Evolutionary conservation across 331 rosid species (phyloP), one percentile per base, ranked within the genome.

Genomic region (Arachis monticola): DNA sequence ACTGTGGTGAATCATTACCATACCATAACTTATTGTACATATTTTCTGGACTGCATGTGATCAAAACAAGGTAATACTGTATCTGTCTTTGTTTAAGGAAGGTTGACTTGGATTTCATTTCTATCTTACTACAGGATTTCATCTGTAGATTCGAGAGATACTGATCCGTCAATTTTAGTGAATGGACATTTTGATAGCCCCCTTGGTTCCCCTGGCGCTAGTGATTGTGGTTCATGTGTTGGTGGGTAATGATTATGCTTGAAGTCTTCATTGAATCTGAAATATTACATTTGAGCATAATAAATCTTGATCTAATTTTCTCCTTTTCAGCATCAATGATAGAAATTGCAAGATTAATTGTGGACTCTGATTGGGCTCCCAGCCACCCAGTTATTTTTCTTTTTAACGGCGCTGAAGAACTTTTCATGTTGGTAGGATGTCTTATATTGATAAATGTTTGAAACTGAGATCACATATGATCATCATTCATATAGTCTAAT

Each of bases 171-270:
- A 17, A 91, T 95, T 79, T 74, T 95, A 79, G 73, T 95, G 79
- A 95, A 95, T 40, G 98, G 89, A 2, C 99, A 95, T 86, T 95
- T 88, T 72, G 99, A 95, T 72, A 83, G 97, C 73, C 91, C 99
- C 47, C 98, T 92, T 73, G 93, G 93, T 83, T 95, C 99, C 67
- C 99, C 99, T 2, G 99, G 99, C 14, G 99, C 99, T 41, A 93
- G 81, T 78, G 99, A 95, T 79, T 95, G 99, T 52, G 99, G 92
- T 85, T 88, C 98, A 1, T 95, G 99, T 85, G 97, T 95, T 84
- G 99, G 99, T 95, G 83, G 73, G 99, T 86, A 59, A 76, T 77
- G 63, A n/a, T 51, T 79, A 68, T 67, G 64, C 72, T 63, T 69
- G 60, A 77, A 63, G 46, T 67, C 72, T 58, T 67, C 27, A 5